Conservation (phyloP, 176 grass and related monocot species). For the Oryza punctata region DNA sequence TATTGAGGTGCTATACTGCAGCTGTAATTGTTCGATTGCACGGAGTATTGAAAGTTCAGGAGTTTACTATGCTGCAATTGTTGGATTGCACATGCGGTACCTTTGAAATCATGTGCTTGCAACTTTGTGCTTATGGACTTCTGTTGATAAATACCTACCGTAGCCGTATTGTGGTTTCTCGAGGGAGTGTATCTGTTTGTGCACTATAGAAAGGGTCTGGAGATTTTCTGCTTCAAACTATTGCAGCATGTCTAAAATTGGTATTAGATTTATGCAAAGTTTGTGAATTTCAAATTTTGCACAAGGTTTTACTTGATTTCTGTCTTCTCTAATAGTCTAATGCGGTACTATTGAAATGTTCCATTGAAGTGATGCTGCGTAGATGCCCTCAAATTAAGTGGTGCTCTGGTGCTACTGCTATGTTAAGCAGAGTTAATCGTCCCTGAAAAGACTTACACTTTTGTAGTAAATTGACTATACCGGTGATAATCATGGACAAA, state of each 20-base stretch:
- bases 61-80: neutral
- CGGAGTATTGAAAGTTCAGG: neutral
- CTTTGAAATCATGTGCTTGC: neutral
- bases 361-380: neutral
- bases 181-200: neutral
- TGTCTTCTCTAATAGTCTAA: neutral
- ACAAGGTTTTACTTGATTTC: neutral
- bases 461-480: neutral
- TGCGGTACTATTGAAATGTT: neutral
- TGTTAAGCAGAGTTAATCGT: neutral
- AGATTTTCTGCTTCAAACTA: neutral
- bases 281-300: neutral
- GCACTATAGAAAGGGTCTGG: neutral
- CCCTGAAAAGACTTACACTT: neutral
- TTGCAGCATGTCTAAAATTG: too few relatives aligned
- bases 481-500: neutral
- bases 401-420: neutral
- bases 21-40: neutral
- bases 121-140: neutral
- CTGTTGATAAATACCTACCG: neutral
- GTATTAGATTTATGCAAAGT: neutral
- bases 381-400: too few relatives aligned
- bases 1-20: neutral
- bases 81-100: neutral
- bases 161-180: neutral